Evolutionary conservation across 768 basidiomycete species (phyloP), one percentile per base, ranked within the genome.

Genomic region (Hericium erinaceus): DNA sequence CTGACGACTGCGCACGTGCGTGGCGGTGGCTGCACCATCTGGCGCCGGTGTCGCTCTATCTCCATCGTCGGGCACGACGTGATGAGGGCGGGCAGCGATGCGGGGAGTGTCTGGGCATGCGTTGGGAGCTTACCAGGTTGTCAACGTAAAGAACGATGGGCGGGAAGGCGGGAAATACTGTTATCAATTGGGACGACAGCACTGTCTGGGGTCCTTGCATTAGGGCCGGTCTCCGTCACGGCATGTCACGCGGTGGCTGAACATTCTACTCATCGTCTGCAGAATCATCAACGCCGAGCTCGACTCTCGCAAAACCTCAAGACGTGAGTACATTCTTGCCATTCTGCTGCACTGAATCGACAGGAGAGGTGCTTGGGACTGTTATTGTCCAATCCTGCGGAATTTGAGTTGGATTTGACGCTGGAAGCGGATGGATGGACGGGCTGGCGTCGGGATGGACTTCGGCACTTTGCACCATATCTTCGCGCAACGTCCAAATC

Each of bases 401-500:
- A 10, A 39, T 39, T 16, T 26, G 41, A 3, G 40, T 9, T 55
- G 24, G 11, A 7, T 7, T 55, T 13, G 54, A 28, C 26, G 24
- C 48, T 10, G 33, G 39, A 38, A 56, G 24, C 18, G 13, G 59
- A 56, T 60, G 58, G 59, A 60, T 65, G 40, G 38, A 40, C 50
- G 24, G 7, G 15, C 33, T 37, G 11, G 26, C 5, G 41, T 18
- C 18, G 16, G n/a, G 63, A 60, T 64, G 24, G 49, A 51, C 49
- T 46, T n/a, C 7, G 33, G 44, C 44, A 46, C 26, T 5, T 26
- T 26, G 26, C 26, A 26, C 26, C 5, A 4, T 26, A 4, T 46
- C 16, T 15, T 46, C 7, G 44, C 16, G 9, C 44, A 33, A 10
- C 33, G 33, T 8, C 33, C 9, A 10, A 15, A 22, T 8, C 1